Evolutionary conservation across 176 grass and related monocot species (phyloP), one percentile per base, ranked within the genome.

Genomic region (Luzula sylvatica): DNA sequence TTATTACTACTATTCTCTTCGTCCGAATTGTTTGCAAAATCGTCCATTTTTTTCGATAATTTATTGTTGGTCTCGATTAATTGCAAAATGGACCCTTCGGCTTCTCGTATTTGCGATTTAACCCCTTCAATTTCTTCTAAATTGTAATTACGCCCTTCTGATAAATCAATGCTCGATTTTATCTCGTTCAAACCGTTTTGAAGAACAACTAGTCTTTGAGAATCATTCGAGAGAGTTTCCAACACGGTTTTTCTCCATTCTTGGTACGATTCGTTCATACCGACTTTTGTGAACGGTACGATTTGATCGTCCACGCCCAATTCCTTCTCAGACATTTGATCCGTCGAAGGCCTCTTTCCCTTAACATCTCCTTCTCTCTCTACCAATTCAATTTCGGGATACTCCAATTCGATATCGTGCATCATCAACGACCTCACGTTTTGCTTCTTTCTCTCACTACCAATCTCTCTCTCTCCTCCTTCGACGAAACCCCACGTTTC

Each of bases 191-290:
- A 40, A 38, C 77, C 82, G 35, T 77, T 42, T 45, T 74, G 68
- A 30, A 90, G 78, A 42, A 69, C 81, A 0, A 26, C 28, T 2
- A 98, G 78, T 78, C 86, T 75, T 47, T 72, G 75, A 11, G 75
- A 72, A 51, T 98, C 78, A 3, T 77, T 79, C 1, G 75, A 74
- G 1, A 90, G 78, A 24, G 74, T 64, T 55, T 87, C 85, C 6
- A 71, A 74, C 40, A 87, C 72, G 78, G 71, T 98, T 53, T 60
- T 73, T 48, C 82, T 90, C 85, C 85, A 89, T 68, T 98, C 85
- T 7, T 68, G 51, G 51, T 74, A 69, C 3, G 72, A 61, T n/a
- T 77, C 85, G 1, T 32, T 43, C 1, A 42, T 46, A 26, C 66
- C 39, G 16, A 42, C 30, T 3, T 74, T 24, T 35, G 30, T 35